Evolutionary conservation across 208 protist species (phyloP).

Genomic region (Trypanosomatidae sp.): DNA sequence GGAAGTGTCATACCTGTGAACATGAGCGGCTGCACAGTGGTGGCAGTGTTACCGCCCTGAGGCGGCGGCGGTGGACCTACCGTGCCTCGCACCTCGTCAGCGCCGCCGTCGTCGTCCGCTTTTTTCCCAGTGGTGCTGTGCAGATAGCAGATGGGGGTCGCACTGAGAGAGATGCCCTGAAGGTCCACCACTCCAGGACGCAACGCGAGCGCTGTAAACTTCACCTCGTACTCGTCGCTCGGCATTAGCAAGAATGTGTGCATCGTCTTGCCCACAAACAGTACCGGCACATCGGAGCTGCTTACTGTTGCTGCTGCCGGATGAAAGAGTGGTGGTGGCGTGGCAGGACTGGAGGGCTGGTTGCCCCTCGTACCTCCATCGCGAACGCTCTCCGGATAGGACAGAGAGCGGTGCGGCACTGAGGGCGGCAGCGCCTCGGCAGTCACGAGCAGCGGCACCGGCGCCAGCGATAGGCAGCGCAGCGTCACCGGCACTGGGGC

Average conservation of each 20-base stretch:
- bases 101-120: not conserved
- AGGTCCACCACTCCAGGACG: slow-evolving; percentile 67
- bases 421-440: slow-evolving; percentile 31
- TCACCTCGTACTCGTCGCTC: slow-evolving; percentile 49
- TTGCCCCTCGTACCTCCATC: not conserved
- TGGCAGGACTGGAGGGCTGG: not conserved
- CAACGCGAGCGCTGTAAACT: slow-evolving; percentile 62
- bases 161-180: slow-evolving; percentile 58
- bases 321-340: not conserved
- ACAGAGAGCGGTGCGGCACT: not conserved
- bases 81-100: not conserved
- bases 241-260: slow-evolving; percentile 69
- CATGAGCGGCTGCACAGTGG: slow-evolving; percentile 17
- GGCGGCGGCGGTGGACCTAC: not conserved
- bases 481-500: slow-evolving; percentile 36
- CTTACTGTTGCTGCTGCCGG: not conserved
- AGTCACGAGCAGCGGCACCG: slow-evolving; percentile 63
- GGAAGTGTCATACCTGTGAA: slow-evolving; percentile 27
- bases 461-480: slow-evolving; percentile 62
- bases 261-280: slow-evolving; percentile 67
- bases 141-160: slow-evolving; percentile 36
- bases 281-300: slow-evolving; percentile 28
- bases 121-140: slow-evolving; percentile 3
- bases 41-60: not conserved
- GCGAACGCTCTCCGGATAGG: not conserved